Percentiles rank a stretch among this genome's conserved stretches.
Conservation (phyloP, 2,329 filamentous ascomycete species). For the Nannizziopsis barbatae region DNA sequence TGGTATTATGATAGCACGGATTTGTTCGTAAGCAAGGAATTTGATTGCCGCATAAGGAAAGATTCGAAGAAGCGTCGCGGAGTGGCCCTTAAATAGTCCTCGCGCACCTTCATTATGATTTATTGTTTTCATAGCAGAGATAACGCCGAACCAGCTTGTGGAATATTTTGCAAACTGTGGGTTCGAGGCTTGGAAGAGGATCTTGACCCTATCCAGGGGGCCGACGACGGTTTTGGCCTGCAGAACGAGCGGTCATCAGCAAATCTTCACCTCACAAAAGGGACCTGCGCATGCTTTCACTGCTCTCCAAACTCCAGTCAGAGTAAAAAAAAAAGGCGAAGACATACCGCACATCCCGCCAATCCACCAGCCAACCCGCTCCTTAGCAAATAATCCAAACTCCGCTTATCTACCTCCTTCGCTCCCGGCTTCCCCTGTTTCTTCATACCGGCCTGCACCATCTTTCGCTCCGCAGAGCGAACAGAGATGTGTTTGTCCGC, state of each 20-base stretch:
- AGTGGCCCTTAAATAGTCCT: constrained; percentile 87
- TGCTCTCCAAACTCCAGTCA: no score
- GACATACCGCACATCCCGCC: constrained; percentile 77
- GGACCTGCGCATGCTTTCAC: no score
- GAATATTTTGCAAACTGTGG: constrained; percentile 90
- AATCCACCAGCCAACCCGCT: constrained; percentile 79
- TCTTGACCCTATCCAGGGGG: constrained; percentile 94
- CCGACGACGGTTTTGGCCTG: constrained; percentile 93
- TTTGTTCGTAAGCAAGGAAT: constrained; percentile 95
- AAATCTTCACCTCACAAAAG: not conserved
- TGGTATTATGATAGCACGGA: constrained; percentile 67
- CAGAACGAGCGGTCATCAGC: constrained; percentile 11
- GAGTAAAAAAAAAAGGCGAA: no score
- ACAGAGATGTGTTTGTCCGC: constrained; percentile 1
- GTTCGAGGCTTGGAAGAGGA: constrained; percentile 92
- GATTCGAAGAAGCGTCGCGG: constrained; percentile 82
- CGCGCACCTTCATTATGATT: constrained; percentile 59
- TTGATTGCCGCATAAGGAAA: constrained; percentile 98
- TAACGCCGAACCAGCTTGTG: constrained; percentile 74
- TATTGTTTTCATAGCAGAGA: constrained; percentile 74
- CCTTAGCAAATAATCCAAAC: constrained; percentile 69
- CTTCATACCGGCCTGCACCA: not conserved
- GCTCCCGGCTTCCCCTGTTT: not conserved
- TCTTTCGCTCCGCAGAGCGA: not conserved
- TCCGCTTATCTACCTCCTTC: constrained; percentile 51